These are phyloP conservation scores for Penstemon newberryi DNA, from an alignment of 257 asterid genomes.

Conservation along the genomic window DNA sequence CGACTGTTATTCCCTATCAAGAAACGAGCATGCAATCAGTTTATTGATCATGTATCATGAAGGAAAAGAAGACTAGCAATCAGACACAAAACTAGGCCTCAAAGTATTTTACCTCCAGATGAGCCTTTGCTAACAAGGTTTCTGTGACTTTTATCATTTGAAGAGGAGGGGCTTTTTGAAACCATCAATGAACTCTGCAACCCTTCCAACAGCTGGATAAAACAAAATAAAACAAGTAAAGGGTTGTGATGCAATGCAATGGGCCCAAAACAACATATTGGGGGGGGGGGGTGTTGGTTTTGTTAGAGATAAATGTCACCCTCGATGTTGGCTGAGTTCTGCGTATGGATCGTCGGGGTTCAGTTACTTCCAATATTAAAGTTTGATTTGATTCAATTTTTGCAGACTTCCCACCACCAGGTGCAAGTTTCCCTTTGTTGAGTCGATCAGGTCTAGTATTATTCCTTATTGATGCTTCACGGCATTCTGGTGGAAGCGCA, in stretches of 20 bases:
- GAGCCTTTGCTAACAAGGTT: conserved; percentile 46
- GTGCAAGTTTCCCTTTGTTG: conserved; percentile 53
- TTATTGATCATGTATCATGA: background rate
- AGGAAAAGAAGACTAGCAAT: background rate
- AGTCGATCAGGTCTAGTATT: conserved; percentile 47
- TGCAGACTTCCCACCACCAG: conserved; percentile 45
- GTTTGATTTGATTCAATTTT: conserved; percentile 49
- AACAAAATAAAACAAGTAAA: conserved; percentile 24
- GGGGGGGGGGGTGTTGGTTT: background rate
- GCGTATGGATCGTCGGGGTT: conserved; percentile 95
- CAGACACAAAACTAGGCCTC: background rate
- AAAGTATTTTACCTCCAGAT: conserved; percentile 43
- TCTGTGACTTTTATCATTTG: conserved; percentile 68
- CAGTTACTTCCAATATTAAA: conserved; percentile 45
- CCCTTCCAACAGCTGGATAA: conserved; percentile 85
- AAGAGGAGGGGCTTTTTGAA: conserved; percentile 65
- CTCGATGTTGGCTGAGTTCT: conserved; percentile 96
- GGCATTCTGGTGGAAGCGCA: conserved; percentile 40
- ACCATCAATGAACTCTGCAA: conserved; percentile 74
- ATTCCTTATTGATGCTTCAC: conserved; percentile 44
- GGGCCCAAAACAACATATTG: background rate
- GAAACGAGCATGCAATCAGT: conserved; percentile 15
- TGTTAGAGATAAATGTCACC: conserved; percentile 43
- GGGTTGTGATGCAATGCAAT: conserved; percentile 2
- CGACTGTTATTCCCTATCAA: conserved; percentile 33